Conservation (phyloP, 179 eudicot genomes). For the Sideroxylon spinosum region DNA sequence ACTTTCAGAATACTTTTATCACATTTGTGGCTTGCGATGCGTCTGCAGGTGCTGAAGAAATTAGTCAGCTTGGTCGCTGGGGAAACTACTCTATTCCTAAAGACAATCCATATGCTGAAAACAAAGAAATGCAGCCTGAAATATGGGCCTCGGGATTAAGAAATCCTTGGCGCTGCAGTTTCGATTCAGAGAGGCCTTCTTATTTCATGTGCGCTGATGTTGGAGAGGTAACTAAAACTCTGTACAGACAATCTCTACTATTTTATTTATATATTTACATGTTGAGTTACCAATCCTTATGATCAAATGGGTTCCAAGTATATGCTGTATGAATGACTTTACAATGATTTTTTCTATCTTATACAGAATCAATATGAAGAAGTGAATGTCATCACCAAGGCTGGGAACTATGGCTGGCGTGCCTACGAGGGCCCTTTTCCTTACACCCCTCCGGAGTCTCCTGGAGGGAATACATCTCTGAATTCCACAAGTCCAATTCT, state of each 20-base stretch:
- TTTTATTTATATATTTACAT: no score
- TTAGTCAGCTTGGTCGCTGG: conserved; percentile 49
- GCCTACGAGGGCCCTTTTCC: conserved; percentile 60
- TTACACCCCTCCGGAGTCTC: conserved; percentile 22
- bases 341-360: background rate
- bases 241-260: no score
- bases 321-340: no score
- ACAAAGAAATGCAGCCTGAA: conserved; percentile 59
- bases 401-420: conserved; percentile 89
- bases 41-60: conserved; percentile 50
- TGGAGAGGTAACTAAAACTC: no score
- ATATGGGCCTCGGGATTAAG: conserved; percentile 80
- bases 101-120: conserved; percentile 64
- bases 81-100: conserved; percentile 84
- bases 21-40: conserved; percentile 6
- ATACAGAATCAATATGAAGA: conserved; percentile 78
- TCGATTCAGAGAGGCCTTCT: no score
- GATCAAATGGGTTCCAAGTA: no score
- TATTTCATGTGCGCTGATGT: no score
- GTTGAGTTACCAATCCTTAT: no score
- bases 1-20: no score
- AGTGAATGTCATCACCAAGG: conserved; percentile 81
- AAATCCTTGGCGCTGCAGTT: conserved; percentile 64
- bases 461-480: conserved; percentile 31
- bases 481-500: conserved; percentile 41